Conservation (phyloP, 805 yeast genomes). For the Yarrowia osloensis region DNA sequence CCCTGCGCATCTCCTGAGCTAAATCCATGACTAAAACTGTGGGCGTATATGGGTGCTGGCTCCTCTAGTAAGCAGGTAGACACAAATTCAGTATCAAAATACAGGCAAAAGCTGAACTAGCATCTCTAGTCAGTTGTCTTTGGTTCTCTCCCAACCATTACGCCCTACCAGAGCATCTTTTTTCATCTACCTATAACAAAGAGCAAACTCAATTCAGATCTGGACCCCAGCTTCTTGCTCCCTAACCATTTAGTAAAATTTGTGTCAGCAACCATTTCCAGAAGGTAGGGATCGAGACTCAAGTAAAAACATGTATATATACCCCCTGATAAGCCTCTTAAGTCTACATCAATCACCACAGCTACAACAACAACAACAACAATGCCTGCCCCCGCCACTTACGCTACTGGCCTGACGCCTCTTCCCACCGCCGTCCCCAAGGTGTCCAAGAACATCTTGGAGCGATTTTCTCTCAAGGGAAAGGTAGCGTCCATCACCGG, state of each 20-base stretch:
- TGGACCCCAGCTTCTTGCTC: not conserved
- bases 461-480: slow-evolving; percentile 75
- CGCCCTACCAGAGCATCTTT: too few species aligned
- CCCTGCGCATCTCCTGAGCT: not conserved
- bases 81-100: too few species aligned
- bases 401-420: slow-evolving; percentile 43
- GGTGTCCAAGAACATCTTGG: slow-evolving; percentile 56
- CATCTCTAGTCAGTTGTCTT: too few species aligned
- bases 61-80: too few species aligned
- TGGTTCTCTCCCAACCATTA: too few species aligned
- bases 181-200: too few species aligned
- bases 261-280: not conserved
- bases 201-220: not conserved
- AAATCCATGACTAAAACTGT: not conserved
- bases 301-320: not conserved
- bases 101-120: too few species aligned
- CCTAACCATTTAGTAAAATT: not conserved
- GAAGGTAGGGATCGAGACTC: not conserved
- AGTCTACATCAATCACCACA: not conserved
- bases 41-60: too few species aligned
- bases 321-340: not conserved
- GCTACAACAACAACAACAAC: not conserved
- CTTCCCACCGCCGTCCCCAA: slow-evolving; percentile 59
- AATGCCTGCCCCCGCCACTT: slow-evolving; percentile 38
- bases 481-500: slow-evolving; percentile 86